Conservation (phyloP, 805 yeast species). For the Metschnikowia henanensis region DNA sequence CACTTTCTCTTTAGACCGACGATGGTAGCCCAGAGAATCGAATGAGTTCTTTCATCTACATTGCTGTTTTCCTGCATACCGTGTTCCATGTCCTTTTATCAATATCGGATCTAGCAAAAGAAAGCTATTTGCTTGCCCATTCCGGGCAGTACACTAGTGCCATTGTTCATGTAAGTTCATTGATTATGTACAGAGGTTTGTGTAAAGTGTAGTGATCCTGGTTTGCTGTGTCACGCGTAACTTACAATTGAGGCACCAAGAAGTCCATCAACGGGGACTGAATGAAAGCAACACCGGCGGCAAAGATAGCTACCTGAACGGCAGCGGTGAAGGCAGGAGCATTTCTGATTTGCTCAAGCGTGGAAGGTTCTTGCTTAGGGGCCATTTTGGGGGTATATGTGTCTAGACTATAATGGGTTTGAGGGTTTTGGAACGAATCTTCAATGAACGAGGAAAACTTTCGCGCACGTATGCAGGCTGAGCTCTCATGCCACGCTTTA, state of each 20-base stretch:
- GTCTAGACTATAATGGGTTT: neutral
- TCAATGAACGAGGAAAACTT: slow-evolving; percentile 13
- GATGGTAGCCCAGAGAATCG: too few relatives aligned
- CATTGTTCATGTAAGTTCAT: slow-evolving; percentile 3
- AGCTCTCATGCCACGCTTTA: too few relatives aligned
- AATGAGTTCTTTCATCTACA: too few relatives aligned
- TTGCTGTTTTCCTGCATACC: too few relatives aligned
- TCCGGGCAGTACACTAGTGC: too few relatives aligned
- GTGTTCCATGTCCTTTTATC: too few relatives aligned
- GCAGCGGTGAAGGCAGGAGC: slow-evolving; percentile 67
- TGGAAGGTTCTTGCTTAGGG: slow-evolving; percentile 23
- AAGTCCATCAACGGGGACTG: slow-evolving; percentile 80
- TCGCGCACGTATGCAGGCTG: slow-evolving; percentile 14
- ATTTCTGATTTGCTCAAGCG: slow-evolving; percentile 52
- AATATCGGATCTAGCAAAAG: too few relatives aligned
- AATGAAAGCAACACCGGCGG: slow-evolving; percentile 71
- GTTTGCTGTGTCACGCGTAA: neutral
- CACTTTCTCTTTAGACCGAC: too few relatives aligned
- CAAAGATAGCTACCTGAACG: slow-evolving; percentile 62
- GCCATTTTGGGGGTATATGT: slow-evolving; percentile 13
- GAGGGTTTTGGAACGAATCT: neutral
- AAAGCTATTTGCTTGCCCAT: too few relatives aligned
- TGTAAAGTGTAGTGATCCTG: slow-evolving; percentile 1
- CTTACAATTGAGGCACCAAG: slow-evolving; percentile 70
- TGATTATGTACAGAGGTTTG: slow-evolving; percentile 6